Evolutionary conservation across 106 monocot genomes (phyloP).

Genomic region (Acorus calamus): DNA sequence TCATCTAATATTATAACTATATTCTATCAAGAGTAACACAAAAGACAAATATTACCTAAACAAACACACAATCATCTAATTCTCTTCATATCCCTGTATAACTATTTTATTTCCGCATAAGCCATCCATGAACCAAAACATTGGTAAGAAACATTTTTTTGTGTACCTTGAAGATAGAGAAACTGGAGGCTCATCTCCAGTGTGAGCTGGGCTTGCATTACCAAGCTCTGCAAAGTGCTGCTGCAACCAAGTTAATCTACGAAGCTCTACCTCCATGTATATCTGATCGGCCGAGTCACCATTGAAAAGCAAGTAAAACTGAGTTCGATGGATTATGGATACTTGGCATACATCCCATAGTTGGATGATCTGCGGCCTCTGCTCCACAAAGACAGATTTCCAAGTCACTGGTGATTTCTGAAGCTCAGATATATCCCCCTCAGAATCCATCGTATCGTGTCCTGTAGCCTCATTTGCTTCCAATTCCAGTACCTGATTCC

Average conservation of each 20-base stretch:
- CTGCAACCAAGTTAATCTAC: slow-evolving; percentile 73
- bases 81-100: not conserved
- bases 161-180: slow-evolving; percentile 67
- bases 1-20: too few species aligned
- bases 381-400: slow-evolving; percentile 51
- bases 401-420: slow-evolving; percentile 45
- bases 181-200: slow-evolving; percentile 47
- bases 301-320: slow-evolving; percentile 81
- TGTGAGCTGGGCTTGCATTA: slow-evolving; percentile 42
- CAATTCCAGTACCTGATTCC: slow-evolving; percentile 66
- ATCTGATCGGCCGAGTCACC: slow-evolving; percentile 93
- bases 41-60: too few species aligned
- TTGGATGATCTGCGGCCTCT: slow-evolving; percentile 69
- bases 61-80: too few species aligned
- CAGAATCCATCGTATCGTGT: slow-evolving; percentile 18
- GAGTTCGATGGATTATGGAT: slow-evolving; percentile 84
- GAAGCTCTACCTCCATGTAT: slow-evolving; percentile 87
- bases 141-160: not conserved
- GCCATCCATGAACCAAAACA: not conserved
- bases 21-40: too few species aligned
- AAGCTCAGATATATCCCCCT: slow-evolving; percentile 26
- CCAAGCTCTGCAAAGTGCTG: slow-evolving; percentile 55
- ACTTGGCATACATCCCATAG: slow-evolving; percentile 88
- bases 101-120: too few species aligned
- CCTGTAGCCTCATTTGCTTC: slow-evolving; percentile 66